phyloP scores from a whole-genome alignment of 2,329 filamentous ascomycete species.

The Ophiocordyceps unilateralis region DNA sequence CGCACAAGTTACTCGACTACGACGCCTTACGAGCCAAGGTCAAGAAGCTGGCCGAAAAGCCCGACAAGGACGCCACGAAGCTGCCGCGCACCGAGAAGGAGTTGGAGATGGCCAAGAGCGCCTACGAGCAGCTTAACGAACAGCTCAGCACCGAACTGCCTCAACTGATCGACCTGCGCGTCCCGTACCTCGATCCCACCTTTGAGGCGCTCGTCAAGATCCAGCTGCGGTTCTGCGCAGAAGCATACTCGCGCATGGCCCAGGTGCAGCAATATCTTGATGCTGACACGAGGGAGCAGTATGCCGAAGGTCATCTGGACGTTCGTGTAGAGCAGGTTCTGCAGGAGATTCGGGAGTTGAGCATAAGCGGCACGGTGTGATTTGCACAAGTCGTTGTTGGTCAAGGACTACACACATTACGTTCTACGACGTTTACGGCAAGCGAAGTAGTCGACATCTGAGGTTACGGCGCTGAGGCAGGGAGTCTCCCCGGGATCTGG shows the following conservation, averaged over 20 bases:
- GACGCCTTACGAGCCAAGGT: conserved; percentile 90
- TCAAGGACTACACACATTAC: neutral
- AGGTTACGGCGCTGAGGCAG: no score
- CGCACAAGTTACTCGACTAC: conserved; percentile 97
- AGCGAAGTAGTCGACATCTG: neutral
- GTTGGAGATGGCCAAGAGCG: conserved; percentile 78
- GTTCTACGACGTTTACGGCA: no score
- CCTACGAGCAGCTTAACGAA: conserved; percentile 94
- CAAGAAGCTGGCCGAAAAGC: conserved; percentile 93
- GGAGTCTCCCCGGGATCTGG: no score
- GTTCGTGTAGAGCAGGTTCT: conserved; percentile 84
- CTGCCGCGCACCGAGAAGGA: conserved; percentile 93
- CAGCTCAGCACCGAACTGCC: conserved; percentile 86
- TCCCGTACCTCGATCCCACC: conserved; percentile 90
- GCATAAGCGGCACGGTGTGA: conserved; percentile 61
- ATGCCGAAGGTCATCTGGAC: conserved; percentile 84
- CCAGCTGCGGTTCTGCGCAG: conserved; percentile 90
- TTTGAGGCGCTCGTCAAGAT: conserved; percentile 99
- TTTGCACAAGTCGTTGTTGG: neutral
- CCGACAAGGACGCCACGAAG: conserved; percentile 95
- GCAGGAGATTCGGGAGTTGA: conserved; percentile 92
- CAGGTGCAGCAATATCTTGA: conserved; percentile 98
- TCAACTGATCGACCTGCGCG: conserved; percentile 88
- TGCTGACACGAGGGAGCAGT: conserved; percentile 87
- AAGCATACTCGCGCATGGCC: conserved; percentile 94